These are phyloP conservation scores for Suillus fuscotomentosus DNA, from an alignment of 768 basidiomycete genomes.

Conservation along the genomic window DNA sequence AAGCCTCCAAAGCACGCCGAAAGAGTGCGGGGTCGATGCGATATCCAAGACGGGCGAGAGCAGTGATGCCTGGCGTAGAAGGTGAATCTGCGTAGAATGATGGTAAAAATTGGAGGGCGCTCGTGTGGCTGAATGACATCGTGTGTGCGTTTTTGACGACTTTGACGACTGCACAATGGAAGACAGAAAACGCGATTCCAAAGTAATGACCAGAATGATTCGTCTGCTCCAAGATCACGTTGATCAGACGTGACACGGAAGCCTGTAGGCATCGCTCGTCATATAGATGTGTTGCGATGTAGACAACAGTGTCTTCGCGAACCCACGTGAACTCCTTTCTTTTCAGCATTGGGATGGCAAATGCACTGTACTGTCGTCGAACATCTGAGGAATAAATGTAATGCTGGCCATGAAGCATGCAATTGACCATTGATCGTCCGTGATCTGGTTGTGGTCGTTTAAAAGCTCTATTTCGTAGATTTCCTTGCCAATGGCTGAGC, in stretches of 20 bases:
- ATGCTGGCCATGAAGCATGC: neutral
- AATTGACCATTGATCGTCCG: neutral
- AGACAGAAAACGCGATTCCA: conserved; percentile 1
- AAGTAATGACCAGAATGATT: neutral
- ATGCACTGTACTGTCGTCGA: neutral
- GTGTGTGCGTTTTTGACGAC: neutral
- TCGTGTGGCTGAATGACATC: neutral
- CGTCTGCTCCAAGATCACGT: neutral
- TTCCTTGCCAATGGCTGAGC: neutral
- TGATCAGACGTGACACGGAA: neutral
- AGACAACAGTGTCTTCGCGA: neutral
- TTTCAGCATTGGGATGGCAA: neutral
- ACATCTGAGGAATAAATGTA: neutral
- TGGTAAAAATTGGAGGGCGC: neutral
- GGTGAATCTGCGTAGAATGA: neutral
- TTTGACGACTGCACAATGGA: neutral
- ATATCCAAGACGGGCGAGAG: too few species aligned
- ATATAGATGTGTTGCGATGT: neutral
- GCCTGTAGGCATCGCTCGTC: conserved; percentile 6
- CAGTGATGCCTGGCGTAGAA: conserved; percentile 4
- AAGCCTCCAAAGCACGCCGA: too few species aligned
- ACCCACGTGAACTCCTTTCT: conserved; percentile 4
- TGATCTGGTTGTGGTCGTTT: neutral
- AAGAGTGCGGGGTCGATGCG: too few species aligned
- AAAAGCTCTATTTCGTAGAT: neutral